Percentiles rank a stretch among this genome's conserved stretches.
Evolutionary conservation across 352 stramenopile genomes (phyloP).

Genomic region (Plasmopara halstedii): DNA sequence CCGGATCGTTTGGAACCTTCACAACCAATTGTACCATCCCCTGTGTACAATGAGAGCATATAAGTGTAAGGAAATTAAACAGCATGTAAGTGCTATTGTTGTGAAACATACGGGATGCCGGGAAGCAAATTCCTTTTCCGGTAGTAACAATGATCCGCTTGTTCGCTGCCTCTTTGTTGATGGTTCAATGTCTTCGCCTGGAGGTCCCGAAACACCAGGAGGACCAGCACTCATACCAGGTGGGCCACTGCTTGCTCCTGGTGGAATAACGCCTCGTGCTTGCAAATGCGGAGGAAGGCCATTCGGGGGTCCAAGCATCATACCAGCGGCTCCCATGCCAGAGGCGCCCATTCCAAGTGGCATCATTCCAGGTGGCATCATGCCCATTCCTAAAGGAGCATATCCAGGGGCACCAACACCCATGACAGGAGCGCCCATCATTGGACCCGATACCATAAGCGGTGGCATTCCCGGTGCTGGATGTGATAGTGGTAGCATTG

Average conservation of each 20-base stretch:
- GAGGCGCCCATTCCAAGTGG: constrained; percentile 16
- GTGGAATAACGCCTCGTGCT: constrained; percentile 10
- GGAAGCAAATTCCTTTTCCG: constrained; percentile 71
- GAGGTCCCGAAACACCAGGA: constrained; percentile 25
- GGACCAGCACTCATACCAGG: constrained; percentile 28
- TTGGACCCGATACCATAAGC: constrained; percentile 9
- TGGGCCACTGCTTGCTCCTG: constrained; percentile 15
- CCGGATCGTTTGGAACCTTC: constrained; percentile 81
- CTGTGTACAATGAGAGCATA: constrained; percentile 20
- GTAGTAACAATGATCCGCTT: constrained; percentile 49
- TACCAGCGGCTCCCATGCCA: constrained; percentile 6
- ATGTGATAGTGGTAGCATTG: constrained; percentile 6
- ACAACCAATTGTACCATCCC: constrained; percentile 58
- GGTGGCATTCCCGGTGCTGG: constrained; percentile 8
- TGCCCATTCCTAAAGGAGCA: constrained; percentile 16
- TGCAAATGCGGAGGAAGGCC: constrained; percentile 25
- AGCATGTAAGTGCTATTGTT: not conserved
- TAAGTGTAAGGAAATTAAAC: constrained; percentile 1
- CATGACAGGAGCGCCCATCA: constrained; percentile 21
- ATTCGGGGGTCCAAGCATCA: constrained; percentile 16
- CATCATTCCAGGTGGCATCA: constrained; percentile 20
- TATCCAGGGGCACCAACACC: constrained; percentile 5
- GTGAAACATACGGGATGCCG: constrained; percentile 51
- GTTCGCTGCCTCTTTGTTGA: constrained; percentile 65
- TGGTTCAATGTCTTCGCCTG: constrained; percentile 39